Evolutionary conservation across 306 rosid genomes (phyloP).

Genomic region (Castanopsis chinensis): DNA sequence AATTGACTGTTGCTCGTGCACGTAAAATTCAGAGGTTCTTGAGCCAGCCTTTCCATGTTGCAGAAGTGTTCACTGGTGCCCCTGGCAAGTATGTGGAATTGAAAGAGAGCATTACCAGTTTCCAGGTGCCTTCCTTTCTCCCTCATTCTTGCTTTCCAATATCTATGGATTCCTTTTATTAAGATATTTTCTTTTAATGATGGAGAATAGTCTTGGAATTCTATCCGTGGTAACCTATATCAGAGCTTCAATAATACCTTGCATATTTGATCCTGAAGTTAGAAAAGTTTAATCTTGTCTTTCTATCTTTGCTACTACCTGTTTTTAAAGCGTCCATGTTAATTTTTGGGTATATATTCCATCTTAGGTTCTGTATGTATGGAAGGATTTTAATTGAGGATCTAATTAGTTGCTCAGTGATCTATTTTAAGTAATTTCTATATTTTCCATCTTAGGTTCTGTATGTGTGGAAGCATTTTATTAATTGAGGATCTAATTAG

Average conservation of each 20-base stretch:
- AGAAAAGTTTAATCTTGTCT: background rate
- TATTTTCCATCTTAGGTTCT: no score
- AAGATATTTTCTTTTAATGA: background rate
- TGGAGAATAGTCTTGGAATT: background rate
- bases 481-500: background rate
- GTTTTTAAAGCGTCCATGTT: no score
- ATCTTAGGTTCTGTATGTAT: background rate
- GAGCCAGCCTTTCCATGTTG: conserved; percentile 99
- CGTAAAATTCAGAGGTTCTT: conserved; percentile 80
- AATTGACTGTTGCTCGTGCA: conserved; percentile 96
- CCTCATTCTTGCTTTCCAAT: background rate
- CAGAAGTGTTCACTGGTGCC: conserved; percentile 99
- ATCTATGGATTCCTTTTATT: no score
- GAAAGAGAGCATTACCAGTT: conserved; percentile 78
- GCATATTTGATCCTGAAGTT: background rate
- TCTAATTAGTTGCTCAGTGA: no score
- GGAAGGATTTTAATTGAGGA: background rate
- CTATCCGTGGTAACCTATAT: background rate
- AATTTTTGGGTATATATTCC: no score
- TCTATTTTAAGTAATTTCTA: no score
- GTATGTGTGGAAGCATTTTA: no score
- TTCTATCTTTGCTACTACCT: background rate
- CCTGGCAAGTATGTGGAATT: conserved; percentile 96
- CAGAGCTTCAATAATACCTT: background rate
- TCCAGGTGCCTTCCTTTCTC: conserved; percentile 60